Evolutionary conservation across 163 green algal species (phyloP).

Genomic region (Chlamydomonas reinhardtii): DNA sequence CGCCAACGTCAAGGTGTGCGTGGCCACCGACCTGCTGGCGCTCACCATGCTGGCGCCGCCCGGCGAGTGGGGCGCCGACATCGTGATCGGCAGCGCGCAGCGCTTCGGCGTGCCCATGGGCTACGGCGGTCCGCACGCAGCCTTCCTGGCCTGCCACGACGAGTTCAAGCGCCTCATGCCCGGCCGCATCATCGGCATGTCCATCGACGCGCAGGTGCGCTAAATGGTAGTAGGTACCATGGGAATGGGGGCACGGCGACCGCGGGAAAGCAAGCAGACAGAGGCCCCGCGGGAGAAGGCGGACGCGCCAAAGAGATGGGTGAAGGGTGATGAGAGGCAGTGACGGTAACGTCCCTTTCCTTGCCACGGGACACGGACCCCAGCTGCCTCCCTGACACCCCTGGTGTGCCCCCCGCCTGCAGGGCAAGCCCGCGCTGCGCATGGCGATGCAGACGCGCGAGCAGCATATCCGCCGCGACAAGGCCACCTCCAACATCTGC

Average conservation of each 20-base stretch:
- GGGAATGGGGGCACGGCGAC: too few relatives aligned
- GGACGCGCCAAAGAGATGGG: too few relatives aligned
- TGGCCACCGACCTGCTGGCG: slow-evolving; percentile 95
- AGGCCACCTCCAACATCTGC: slow-evolving; percentile 99
- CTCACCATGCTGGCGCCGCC: slow-evolving; percentile 95
- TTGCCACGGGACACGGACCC: too few relatives aligned
- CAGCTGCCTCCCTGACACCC: too few relatives aligned
- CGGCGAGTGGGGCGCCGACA: slow-evolving; percentile 98
- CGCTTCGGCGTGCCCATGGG: slow-evolving; percentile 95
- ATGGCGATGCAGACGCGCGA: slow-evolving; percentile 99
- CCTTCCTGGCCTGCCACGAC: slow-evolving; percentile 96
- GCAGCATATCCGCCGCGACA: slow-evolving; percentile 99
- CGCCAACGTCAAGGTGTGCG: slow-evolving; percentile 87
- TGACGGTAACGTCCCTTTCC: too few relatives aligned
- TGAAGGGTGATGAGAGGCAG: too few relatives aligned
- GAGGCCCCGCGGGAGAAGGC: too few relatives aligned
- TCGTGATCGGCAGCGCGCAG: slow-evolving; percentile 96
- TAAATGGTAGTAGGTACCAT: too few relatives aligned
- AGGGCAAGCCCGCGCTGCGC: slow-evolving; percentile 91
- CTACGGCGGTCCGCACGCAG: slow-evolving; percentile 98
- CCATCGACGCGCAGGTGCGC: slow-evolving; percentile 82
- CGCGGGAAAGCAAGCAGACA: too few relatives aligned
- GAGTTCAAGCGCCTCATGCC: slow-evolving; percentile 95
- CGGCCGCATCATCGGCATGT: slow-evolving; percentile 97
- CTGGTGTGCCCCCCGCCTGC: background rate